Evolutionary conservation across 805 yeast genomes (phyloP).

Genomic region (Middelhovenomyces tepae): DNA sequence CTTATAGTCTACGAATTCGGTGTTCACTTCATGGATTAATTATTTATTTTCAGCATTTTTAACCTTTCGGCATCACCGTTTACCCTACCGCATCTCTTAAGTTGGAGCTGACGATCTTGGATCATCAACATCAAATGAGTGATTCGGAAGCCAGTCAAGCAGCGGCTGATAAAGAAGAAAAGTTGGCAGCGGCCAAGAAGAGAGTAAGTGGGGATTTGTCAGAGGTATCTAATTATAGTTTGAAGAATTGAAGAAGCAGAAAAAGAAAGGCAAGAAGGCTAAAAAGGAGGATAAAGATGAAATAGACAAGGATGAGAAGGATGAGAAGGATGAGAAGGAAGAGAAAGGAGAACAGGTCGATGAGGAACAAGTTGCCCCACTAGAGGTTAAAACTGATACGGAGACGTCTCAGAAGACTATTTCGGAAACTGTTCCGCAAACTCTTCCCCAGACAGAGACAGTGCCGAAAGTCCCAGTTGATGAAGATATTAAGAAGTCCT

Average conservation of each 20-base stretch:
- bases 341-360: slow-evolving; percentile 13
- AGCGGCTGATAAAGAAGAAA: slow-evolving; percentile 42
- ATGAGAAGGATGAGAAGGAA: slow-evolving; percentile 13
- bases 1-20: too few relatives aligned
- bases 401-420: not conserved
- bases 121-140: slow-evolving; percentile 3
- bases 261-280: slow-evolving; percentile 43
- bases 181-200: slow-evolving; percentile 66
- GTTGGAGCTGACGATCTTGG: too few relatives aligned
- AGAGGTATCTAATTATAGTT: slow-evolving; percentile 25
- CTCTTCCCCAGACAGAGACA: too few relatives aligned
- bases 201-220: slow-evolving; percentile 32
- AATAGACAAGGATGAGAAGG: slow-evolving; percentile 5
- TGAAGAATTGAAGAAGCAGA: slow-evolving; percentile 59
- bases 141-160: slow-evolving; percentile 14
- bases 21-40: too few relatives aligned
- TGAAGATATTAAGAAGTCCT: too few relatives aligned
- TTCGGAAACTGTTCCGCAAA: too few relatives aligned
- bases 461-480: too few relatives aligned
- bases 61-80: too few relatives aligned
- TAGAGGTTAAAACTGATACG: not conserved
- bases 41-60: too few relatives aligned
- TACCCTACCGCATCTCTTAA: too few relatives aligned
- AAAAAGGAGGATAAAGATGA: slow-evolving; percentile 30
- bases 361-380: slow-evolving; percentile 3